Evolutionary conservation across 2,329 filamentous ascomycete species (phyloP).

Genomic region (Aspergillus amoenus): DNA sequence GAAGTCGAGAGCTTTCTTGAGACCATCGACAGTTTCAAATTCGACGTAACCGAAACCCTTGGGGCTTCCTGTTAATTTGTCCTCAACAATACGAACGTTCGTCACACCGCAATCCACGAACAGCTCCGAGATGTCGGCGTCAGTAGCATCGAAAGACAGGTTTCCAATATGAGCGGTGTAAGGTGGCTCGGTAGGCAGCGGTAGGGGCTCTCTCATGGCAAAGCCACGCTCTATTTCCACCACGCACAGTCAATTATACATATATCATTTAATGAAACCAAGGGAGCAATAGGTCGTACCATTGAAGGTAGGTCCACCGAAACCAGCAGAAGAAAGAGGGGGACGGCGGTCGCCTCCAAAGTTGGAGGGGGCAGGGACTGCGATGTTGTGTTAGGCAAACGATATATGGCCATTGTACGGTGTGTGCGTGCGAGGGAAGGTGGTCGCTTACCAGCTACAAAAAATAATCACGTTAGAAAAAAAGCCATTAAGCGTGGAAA

Average conservation of each 20-base stretch:
- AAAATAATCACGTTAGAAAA: slow-evolving; percentile 10
- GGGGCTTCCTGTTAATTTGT: slow-evolving; percentile 87
- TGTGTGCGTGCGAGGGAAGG: slow-evolving; percentile 7
- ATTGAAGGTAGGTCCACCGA: slow-evolving; percentile 35
- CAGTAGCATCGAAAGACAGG: slow-evolving; percentile 89
- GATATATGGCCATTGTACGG: slow-evolving; percentile 5
- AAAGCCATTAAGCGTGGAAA: not conserved
- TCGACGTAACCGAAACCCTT: slow-evolving; percentile 99
- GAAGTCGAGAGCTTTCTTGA: slow-evolving; percentile 85
- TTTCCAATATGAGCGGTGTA: slow-evolving; percentile 97
- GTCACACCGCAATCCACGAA: slow-evolving; percentile 82
- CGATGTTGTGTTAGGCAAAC: slow-evolving; percentile 21
- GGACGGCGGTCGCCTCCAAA: slow-evolving; percentile 53
- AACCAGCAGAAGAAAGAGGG: slow-evolving; percentile 41
- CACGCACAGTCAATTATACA: slow-evolving; percentile 6
- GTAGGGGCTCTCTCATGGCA: slow-evolving; percentile 64
- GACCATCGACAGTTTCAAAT: slow-evolving; percentile 80
- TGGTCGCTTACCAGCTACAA: slow-evolving; percentile 32
- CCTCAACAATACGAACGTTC: slow-evolving; percentile 93
- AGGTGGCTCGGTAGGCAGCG: slow-evolving; percentile 86
- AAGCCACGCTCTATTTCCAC: slow-evolving; percentile 38
- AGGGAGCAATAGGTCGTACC: slow-evolving; percentile 25
- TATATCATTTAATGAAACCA: slow-evolving; percentile 8
- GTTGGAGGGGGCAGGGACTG: slow-evolving; percentile 44
- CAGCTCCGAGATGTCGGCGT: slow-evolving; percentile 79